Percentiles rank a stretch among this genome's conserved stretches.
phyloP scores from a whole-genome alignment of 2,329 filamentous ascomycete species.

The Dothideomycetes sp. region DNA sequence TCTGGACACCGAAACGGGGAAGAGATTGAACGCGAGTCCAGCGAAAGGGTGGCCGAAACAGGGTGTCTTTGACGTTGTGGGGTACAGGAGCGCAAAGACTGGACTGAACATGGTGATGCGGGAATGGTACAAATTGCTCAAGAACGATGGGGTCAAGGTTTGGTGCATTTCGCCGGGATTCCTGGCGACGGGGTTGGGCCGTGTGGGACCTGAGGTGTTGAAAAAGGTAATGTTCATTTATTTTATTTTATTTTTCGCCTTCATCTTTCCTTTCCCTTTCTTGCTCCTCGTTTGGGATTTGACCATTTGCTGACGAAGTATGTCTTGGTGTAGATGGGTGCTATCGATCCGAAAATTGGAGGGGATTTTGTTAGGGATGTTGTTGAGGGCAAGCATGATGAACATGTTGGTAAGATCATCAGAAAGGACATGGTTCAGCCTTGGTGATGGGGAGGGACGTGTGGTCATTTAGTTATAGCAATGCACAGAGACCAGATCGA shows the following conservation, averaged over 20 bases:
- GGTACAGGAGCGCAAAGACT: slow-evolving; percentile 36
- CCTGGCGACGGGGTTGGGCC: slow-evolving; percentile 36
- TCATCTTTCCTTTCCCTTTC: too few relatives aligned
- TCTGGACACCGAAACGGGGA: slow-evolving; percentile 13
- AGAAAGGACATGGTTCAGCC: slow-evolving; percentile 27
- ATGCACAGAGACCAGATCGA: too few relatives aligned
- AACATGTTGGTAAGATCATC: slow-evolving; percentile 31
- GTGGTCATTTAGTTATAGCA: too few relatives aligned
- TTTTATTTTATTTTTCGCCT: too few relatives aligned
- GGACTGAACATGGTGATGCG: slow-evolving; percentile 43
- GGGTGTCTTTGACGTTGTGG: slow-evolving; percentile 20
- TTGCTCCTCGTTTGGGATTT: neutral
- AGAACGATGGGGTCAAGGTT: slow-evolving; percentile 40
- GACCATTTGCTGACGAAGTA: neutral
- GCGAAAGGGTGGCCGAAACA: slow-evolving; percentile 42
- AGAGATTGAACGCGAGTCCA: slow-evolving; percentile 14
- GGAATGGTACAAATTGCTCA: slow-evolving; percentile 35
- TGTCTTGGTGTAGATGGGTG: slow-evolving; percentile 24
- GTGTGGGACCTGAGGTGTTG: slow-evolving; percentile 21
- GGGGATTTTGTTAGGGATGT: slow-evolving; percentile 31
- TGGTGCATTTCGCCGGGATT: slow-evolving; percentile 39
- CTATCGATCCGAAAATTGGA: slow-evolving; percentile 28
- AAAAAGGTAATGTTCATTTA: slow-evolving; percentile 22
- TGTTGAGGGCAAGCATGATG: slow-evolving; percentile 32
- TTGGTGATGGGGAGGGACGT: slow-evolving; percentile 23